A percentile compares a stretch with the other conserved stretches of the same genome.
These are phyloP conservation scores for Fusarium citri DNA, from an alignment of 2,329 filamentous ascomycete species.

Conservation along the genomic window DNA sequence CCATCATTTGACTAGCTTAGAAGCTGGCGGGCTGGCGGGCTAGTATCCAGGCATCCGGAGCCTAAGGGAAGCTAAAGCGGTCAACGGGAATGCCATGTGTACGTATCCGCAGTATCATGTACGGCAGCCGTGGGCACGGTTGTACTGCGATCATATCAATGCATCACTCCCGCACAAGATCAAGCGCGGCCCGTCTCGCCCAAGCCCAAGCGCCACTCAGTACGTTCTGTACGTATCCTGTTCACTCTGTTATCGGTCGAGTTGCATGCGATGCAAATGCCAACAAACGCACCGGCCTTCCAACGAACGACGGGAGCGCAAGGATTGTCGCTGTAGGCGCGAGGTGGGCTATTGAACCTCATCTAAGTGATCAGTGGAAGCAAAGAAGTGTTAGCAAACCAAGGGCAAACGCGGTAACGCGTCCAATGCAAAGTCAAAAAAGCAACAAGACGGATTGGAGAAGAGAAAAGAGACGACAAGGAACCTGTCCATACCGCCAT, in stretches of 20 bases:
- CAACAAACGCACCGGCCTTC: conserved; percentile 34
- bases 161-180: conserved; percentile 38
- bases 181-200: conserved; percentile 28
- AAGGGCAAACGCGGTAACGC: conserved; percentile 37
- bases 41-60: conserved; percentile 43
- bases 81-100: conserved; percentile 44
- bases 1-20: conserved; percentile 39
- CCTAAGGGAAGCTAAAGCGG: conserved; percentile 41
- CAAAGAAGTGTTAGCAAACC: conserved; percentile 14
- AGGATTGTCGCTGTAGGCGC: conserved; percentile 31
- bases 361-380: conserved; percentile 33
- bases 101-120: conserved; percentile 26
- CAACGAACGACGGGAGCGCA: conserved; percentile 30
- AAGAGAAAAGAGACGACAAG: conserved; percentile 47
- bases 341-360: conserved; percentile 38
- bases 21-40: conserved; percentile 41
- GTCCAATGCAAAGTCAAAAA: conserved; percentile 41
- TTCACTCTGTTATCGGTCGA: conserved; percentile 21
- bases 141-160: conserved; percentile 31
- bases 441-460: conserved; percentile 35
- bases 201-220: conserved; percentile 37
- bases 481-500: conserved; percentile 13
- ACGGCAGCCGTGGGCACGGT: conserved; percentile 33
- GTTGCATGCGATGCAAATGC: conserved; percentile 28
- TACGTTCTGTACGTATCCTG: conserved; percentile 23